Base-by-base conservation (phyloP, 768 basidiomycete genomes). In the Clitopilus hobsonii region DNA sequence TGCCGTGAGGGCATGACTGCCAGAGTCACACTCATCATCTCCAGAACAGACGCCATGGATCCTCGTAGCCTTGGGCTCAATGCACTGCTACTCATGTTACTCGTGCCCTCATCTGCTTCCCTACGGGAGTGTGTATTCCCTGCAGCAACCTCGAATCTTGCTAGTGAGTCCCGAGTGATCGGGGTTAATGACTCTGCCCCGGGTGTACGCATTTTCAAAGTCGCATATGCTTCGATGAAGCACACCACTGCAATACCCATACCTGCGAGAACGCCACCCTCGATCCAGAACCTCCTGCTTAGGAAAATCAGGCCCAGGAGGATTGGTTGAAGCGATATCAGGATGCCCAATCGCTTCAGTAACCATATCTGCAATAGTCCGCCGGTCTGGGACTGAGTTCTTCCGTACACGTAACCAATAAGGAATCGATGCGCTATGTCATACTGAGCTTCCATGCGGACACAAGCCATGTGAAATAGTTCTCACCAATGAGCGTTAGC, bases 1-100 rank as follows among this genome's bases (percentile, higher is more conserved):
- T 79, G 76, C 8, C 77, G 71, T 3, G 84, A 79, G 2, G 89
- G 89, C 74, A 81, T 80, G 6, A 90, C 87, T 5, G 89, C 88
- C 38, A 91, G 73, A 16, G 88, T 90, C 54, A 83, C 61, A 56
- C 86, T 85, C 86, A 92, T 90, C 87, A 92, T 89, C 64, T 91
- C 89, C 56, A 92, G 72, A 49, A 92, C 87, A 32, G 85, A 86
- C 5, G 89, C 88, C 74, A 90, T 87, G 3, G 89, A 91, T 5
- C 86, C 84, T 55, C 89, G 80, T 38, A 76, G 66, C 23, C 79
- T 72, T 41, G 69, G 65, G n/a, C 77, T 77, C 36, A 65, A 61
- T 22, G 68, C 68, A 57, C 71, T 78, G 61, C 74, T 77, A 49
- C 74, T 77, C 32, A 69, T 73, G 51, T 79, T 71, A 58, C 79